Percentiles rank a stretch among this genome's conserved stretches.
phyloP scores from a whole-genome alignment of 768 basidiomycete genomes.

The Royoungia palumana region DNA sequence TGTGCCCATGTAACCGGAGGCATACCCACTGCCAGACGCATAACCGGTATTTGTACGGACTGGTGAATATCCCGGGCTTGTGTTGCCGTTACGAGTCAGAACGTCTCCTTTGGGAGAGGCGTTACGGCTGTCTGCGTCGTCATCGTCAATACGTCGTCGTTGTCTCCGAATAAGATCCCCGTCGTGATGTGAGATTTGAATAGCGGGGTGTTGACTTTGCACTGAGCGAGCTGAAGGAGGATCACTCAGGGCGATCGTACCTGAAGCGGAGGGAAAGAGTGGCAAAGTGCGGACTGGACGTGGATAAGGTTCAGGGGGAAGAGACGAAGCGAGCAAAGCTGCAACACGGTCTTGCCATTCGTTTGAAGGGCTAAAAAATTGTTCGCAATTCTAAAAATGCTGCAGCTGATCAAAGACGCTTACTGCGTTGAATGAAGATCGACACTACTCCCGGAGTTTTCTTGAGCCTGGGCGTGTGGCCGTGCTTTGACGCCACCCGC shows the following conservation, averaged over 20 bases:
- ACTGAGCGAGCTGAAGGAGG: slow-evolving; percentile 6
- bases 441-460: slow-evolving; percentile 14
- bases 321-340: slow-evolving; percentile 18
- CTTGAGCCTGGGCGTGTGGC: slow-evolving; percentile 19
- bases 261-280: neutral
- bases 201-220: slow-evolving; percentile 9
- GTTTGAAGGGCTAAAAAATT: slow-evolving; percentile 59
- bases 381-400: neutral
- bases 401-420: slow-evolving; percentile 23
- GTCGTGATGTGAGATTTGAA: slow-evolving; percentile 11
- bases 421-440: slow-evolving; percentile 64
- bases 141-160: slow-evolving; percentile 43
- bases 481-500: slow-evolving; percentile 34
- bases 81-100: slow-evolving; percentile 13
- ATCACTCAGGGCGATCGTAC: slow-evolving; percentile 12
- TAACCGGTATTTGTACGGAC: slow-evolving; percentile 10
- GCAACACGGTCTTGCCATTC: slow-evolving; percentile 79
- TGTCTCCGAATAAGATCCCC: slow-evolving; percentile 43
- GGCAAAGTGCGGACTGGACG: neutral
- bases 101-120: slow-evolving; percentile 8
- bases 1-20: slow-evolving; percentile 25
- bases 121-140: neutral
- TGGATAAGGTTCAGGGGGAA: slow-evolving; percentile 11
- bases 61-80: slow-evolving; percentile 17
- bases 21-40: slow-evolving; percentile 17